Conservation (phyloP, 2,329 filamentous ascomycete species). For the Colletotrichum godetiae region DNA sequence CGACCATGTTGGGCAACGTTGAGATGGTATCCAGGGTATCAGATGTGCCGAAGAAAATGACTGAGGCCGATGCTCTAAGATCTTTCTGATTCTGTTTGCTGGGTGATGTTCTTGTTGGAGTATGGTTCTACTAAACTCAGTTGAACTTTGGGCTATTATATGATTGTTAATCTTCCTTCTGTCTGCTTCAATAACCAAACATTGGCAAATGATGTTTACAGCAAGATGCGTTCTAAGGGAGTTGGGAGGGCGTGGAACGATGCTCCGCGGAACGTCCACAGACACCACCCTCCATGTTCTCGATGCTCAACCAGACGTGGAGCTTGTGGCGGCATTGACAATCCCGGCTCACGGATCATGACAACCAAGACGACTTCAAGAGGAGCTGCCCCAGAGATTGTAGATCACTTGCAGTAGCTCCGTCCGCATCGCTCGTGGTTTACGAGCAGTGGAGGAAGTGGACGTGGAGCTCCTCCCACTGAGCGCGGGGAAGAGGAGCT, state of each 20-base stretch:
- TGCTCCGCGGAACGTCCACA: slow-evolving; percentile 25
- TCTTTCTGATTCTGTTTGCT: neutral
- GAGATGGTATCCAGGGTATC: neutral
- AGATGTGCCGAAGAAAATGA: neutral
- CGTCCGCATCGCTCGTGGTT: neutral
- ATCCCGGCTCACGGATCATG: neutral
- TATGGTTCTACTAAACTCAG: neutral
- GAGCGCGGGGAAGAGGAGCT: slow-evolving; percentile 14
- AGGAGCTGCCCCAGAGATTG: neutral
- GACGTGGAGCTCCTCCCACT: slow-evolving; percentile 23
- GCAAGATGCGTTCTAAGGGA: neutral
- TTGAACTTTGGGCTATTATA: slow-evolving; percentile 6
- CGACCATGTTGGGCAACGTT: slow-evolving; percentile 12
- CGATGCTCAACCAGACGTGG: neutral
- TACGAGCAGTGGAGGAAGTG: slow-evolving; percentile 5
- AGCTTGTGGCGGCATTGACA: slow-evolving; percentile 11
- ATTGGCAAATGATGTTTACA: neutral
- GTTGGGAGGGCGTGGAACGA: neutral
- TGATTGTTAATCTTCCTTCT: neutral
- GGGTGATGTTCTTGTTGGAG: neutral
- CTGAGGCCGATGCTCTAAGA: neutral
- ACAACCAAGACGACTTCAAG: neutral
- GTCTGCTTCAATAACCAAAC: neutral
- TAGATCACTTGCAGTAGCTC: neutral
- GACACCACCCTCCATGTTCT: neutral